phyloP scores from a whole-genome alignment of 2,329 filamentous ascomycete species.

The Nectriaceae sp. region DNA sequence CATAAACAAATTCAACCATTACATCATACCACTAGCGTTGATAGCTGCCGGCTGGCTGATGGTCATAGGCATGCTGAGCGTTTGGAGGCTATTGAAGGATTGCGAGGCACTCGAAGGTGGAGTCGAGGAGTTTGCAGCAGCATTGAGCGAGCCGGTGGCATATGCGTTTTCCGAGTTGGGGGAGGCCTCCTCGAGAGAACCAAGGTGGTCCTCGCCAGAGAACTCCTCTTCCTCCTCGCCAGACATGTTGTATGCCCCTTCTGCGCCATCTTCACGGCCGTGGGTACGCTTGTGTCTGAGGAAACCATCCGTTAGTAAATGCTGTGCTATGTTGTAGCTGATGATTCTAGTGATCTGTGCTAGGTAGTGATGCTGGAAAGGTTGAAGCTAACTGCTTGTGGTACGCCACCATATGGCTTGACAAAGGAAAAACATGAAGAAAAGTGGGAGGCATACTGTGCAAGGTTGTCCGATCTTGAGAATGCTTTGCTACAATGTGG shows the following conservation, averaged over 20 bases:
- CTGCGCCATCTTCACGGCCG: slow-evolving; percentile 63
- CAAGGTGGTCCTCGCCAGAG: slow-evolving; percentile 80
- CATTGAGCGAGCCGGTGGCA: slow-evolving; percentile 53
- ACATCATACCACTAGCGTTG: slow-evolving; percentile 49
- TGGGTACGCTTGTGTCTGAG: slow-evolving; percentile 79
- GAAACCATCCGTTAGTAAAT: slow-evolving; percentile 13
- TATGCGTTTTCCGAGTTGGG: slow-evolving; percentile 71
- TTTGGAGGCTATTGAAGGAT: slow-evolving; percentile 59
- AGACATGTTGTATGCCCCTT: slow-evolving; percentile 62
- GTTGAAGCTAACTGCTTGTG: too few species aligned
- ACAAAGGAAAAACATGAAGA: slow-evolving; percentile 35
- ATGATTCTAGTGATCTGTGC: background rate
- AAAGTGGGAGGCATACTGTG: slow-evolving; percentile 71
- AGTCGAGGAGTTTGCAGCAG: slow-evolving; percentile 38
- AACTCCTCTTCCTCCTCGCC: slow-evolving; percentile 86
- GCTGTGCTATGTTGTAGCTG: background rate
- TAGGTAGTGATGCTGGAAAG: background rate
- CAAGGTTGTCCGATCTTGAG: slow-evolving; percentile 97
- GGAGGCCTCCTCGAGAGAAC: slow-evolving; percentile 77
- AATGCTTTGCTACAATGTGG: slow-evolving; percentile 98
- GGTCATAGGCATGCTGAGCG: slow-evolving; percentile 65
- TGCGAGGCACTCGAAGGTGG: slow-evolving; percentile 31
- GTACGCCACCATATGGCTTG: background rate
- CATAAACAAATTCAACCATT: slow-evolving; percentile 22
- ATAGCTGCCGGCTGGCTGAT: slow-evolving; percentile 56